Percentiles rank a stretch among this genome's conserved stretches.
phyloP scores from a whole-genome alignment of 305 asterid species.

The Plantago coronopus region DNA sequence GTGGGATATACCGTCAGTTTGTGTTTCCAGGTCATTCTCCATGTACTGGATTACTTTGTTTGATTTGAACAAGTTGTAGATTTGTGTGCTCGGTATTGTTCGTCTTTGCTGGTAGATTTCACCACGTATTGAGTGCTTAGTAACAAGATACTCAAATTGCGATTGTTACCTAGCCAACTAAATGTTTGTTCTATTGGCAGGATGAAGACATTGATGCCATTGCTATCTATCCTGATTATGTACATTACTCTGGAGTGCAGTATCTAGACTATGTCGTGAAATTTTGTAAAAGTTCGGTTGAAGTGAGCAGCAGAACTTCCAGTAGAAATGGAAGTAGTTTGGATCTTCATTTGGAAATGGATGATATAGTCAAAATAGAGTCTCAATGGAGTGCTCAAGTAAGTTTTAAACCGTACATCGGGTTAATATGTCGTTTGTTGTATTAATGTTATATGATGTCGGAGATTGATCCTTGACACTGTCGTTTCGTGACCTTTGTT shows the following conservation, averaged over 20 bases:
- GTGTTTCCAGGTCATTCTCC: conserved; percentile 20
- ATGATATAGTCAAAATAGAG: conserved; percentile 64
- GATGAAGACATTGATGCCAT: conserved; percentile 40
- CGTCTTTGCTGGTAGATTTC: neutral
- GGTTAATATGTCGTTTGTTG: conserved; percentile 11
- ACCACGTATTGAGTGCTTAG: too few species aligned
- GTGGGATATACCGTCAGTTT: conserved; percentile 4
- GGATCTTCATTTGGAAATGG: conserved; percentile 51
- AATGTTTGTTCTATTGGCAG: conserved; percentile 44
- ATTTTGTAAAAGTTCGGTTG: conserved; percentile 52
- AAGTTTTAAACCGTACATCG: conserved; percentile 27
- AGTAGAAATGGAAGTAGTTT: conserved; percentile 33
- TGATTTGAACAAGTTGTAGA: conserved; percentile 21
- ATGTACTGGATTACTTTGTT: conserved; percentile 5
- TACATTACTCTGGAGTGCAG: conserved; percentile 40
- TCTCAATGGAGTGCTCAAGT: conserved; percentile 67
- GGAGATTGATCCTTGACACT: conserved; percentile 18
- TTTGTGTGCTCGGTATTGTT: conserved; percentile 2
- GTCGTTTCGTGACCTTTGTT: conserved; percentile 19
- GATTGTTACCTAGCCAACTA: conserved; percentile 15
- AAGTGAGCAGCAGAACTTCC: conserved; percentile 45
- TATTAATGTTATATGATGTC: conserved; percentile 16
- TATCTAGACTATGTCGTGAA: conserved; percentile 52
- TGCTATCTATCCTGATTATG: conserved; percentile 52
- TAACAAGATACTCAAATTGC: conserved; percentile 16